Percentiles rank a stretch among this genome's conserved stretches.
Evolutionary conservation across 805 yeast species (phyloP).

Genomic region (Zygosaccharomyces pseudorouxii): DNA sequence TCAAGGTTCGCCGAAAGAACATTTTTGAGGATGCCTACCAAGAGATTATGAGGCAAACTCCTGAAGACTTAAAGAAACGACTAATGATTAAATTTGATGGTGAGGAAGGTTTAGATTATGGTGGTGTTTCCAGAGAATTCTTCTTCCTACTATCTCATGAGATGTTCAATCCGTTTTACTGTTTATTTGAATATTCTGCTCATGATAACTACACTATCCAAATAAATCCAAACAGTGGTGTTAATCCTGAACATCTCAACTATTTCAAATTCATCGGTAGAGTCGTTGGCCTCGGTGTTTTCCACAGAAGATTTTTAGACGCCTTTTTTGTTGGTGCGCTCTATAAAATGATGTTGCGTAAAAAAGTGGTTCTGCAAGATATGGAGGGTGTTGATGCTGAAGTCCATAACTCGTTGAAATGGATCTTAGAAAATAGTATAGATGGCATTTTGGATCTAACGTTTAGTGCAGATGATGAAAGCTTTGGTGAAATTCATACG

Average conservation of each 20-base stretch:
- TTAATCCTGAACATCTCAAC: conserved; percentile 96
- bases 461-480: conserved; percentile 84
- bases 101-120: conserved; percentile 98
- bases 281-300: conserved; percentile 95
- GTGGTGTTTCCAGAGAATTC: conserved; percentile 98
- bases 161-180: conserved; percentile 97
- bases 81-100: conserved; percentile 98
- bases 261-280: conserved; percentile 98
- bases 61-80: conserved; percentile 95
- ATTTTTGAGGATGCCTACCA: conserved; percentile 97
- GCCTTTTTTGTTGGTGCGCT: conserved; percentile 98
- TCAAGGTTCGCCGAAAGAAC: conserved; percentile 94
- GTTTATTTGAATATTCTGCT: conserved; percentile 94
- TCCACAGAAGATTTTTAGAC: conserved; percentile 96
- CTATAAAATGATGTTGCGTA: conserved; percentile 94
- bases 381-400: conserved; percentile 99
- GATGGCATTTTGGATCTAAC: conserved; percentile 83
- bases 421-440: conserved; percentile 95
- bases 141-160: conserved; percentile 95
- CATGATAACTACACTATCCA: conserved; percentile 97
- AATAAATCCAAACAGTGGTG: conserved; percentile 94
- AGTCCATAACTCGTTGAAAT: conserved; percentile 86
- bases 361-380: conserved; percentile 91
- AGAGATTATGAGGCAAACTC: conserved; percentile 98
- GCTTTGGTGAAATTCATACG: conserved; percentile 87